These are phyloP conservation scores for Rhodotorula diobovata DNA, from an alignment of 768 basidiomycete genomes.

Conservation along the genomic window DNA sequence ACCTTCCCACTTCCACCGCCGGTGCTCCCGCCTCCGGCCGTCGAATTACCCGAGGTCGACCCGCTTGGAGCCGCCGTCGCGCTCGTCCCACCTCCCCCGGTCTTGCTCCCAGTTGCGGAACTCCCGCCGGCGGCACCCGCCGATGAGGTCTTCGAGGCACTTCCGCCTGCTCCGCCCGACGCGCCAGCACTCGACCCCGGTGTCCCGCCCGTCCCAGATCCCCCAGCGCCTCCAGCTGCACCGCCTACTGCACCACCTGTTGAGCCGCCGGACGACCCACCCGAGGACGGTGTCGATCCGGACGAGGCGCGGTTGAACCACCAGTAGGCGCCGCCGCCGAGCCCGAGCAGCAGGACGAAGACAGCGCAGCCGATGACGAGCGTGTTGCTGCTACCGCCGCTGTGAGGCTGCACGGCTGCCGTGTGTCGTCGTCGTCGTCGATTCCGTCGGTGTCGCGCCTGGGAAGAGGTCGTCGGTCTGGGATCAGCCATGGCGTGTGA, in stretches of 20 bases:
- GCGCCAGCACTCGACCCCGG: too few species aligned
- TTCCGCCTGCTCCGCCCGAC: background rate
- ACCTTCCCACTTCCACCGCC: background rate
- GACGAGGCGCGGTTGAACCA: background rate
- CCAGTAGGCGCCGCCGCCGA: background rate
- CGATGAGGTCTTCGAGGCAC: background rate
- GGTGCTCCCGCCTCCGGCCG: too few species aligned
- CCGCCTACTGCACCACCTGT: background rate
- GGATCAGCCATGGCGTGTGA: too few species aligned
- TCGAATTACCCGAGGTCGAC: too few species aligned
- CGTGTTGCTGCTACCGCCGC: background rate
- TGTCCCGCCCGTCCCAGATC: background rate
- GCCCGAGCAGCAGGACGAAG: background rate
- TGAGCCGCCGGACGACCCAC: background rate
- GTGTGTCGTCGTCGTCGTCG: background rate
- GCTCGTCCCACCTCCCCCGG: background rate
- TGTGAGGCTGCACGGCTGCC: background rate
- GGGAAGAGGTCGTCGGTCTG: too few species aligned
- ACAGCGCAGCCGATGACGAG: background rate
- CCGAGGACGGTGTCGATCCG: background rate
- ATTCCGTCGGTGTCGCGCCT: background rate
- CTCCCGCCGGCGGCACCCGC: background rate
- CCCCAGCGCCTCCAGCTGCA: background rate
- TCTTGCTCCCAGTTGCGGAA: background rate
- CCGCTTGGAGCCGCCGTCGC: too few species aligned